Conservation (phyloP, 371 early-diverging fungal genomes). For the Funneliformis caledonium region DNA sequence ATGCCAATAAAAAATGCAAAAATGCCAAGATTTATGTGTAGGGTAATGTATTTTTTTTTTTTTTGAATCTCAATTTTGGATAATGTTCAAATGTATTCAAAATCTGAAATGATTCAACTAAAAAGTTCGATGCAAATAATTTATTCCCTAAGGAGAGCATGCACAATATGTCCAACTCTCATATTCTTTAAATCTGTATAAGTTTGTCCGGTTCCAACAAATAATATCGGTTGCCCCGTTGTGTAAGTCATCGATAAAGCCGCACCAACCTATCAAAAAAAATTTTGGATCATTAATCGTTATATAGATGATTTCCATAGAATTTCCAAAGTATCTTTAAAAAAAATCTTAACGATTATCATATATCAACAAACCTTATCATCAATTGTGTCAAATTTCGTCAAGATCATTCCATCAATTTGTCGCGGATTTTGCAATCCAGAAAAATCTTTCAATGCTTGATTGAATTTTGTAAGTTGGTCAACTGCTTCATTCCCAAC, state of each 20-base stretch:
- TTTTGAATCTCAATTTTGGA: too few relatives aligned
- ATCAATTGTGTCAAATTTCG: conserved; percentile 99
- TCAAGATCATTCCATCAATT: conserved; percentile 97
- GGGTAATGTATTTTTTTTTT: too few relatives aligned
- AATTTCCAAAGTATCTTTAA: conserved; percentile 78
- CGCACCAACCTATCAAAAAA: conserved; percentile 78
- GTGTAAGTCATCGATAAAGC: conserved; percentile 97
- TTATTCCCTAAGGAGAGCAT: conserved; percentile 71
- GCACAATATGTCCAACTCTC: conserved; percentile 86
- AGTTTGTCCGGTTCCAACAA: conserved; percentile 99
- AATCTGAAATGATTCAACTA: background rate
- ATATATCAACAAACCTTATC: conserved; percentile 79
- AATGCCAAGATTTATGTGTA: too few relatives aligned
- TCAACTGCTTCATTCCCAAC: conserved; percentile 99
- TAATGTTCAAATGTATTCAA: too few relatives aligned
- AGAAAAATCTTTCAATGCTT: conserved; percentile 90
- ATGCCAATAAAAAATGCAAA: too few relatives aligned
- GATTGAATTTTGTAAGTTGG: conserved; percentile 98
- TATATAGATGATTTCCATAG: conserved; percentile 54
- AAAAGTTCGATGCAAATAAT: background rate
- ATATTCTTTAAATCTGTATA: conserved; percentile 95
- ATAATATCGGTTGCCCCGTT: conserved; percentile 97
- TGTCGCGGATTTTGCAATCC: conserved; percentile 78
- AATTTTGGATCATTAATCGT: background rate
- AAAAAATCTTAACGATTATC: background rate